Evolutionary conservation across 768 basidiomycete species (phyloP).

Genomic region (Coprinopsis sp.): DNA sequence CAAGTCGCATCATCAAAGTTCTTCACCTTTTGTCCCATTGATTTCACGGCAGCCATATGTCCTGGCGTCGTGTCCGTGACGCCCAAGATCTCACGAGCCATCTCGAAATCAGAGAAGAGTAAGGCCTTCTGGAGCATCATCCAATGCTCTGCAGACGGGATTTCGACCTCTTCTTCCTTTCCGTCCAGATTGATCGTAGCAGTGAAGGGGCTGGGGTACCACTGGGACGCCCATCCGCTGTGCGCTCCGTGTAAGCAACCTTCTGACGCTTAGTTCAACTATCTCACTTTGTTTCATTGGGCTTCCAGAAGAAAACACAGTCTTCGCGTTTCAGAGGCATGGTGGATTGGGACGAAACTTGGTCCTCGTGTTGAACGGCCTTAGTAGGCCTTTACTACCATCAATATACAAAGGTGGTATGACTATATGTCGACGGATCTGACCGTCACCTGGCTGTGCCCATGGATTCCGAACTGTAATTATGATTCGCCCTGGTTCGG

Average conservation of each 20-base stretch:
- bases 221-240: conserved; percentile 47
- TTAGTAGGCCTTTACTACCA: no score
- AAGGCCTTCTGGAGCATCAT: conserved; percentile 67
- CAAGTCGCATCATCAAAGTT: conserved; percentile 47
- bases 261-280: background rate
- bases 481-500: no score
- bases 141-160: conserved; percentile 56
- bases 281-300: conserved; percentile 36
- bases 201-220: conserved; percentile 46
- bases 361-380: no score
- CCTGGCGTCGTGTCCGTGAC: conserved; percentile 25
- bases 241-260: background rate
- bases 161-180: conserved; percentile 27
- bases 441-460: no score
- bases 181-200: conserved; percentile 28
- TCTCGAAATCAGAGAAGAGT: conserved; percentile 42
- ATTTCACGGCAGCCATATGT: conserved; percentile 44
- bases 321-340: conserved; percentile 23
- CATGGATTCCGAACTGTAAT: no score
- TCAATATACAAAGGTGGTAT: no score
- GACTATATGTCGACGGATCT: no score
- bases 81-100: conserved; percentile 39
- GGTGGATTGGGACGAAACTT: background rate
- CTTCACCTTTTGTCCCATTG: conserved; percentile 46
- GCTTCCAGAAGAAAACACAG: conserved; percentile 45